phyloP scores from a whole-genome alignment of 495 filamentous ascomycete species.

The Penicillium malachiteum region DNA sequence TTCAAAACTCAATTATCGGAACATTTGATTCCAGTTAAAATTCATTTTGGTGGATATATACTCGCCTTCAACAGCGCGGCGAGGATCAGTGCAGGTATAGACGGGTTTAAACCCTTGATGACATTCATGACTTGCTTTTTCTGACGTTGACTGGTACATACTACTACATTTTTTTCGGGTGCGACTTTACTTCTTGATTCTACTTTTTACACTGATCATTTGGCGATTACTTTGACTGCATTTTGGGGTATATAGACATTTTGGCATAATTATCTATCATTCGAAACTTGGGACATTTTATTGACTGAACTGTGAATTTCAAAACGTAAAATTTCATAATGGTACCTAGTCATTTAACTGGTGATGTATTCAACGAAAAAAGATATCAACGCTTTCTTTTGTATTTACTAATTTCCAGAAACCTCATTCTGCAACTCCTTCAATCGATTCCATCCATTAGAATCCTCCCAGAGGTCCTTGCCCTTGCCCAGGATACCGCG shows the following conservation, averaged over 20 bases:
- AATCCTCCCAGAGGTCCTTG: conserved; percentile 80
- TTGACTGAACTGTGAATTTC: too few relatives aligned
- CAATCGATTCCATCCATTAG: conserved; percentile 65
- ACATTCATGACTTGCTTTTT: background rate
- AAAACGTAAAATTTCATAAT: too few relatives aligned
- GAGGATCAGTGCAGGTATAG: background rate
- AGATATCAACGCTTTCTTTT: background rate
- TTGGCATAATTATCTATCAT: background rate
- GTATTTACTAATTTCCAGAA: conserved; percentile 30
- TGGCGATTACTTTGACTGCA: background rate
- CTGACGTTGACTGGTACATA: conserved; percentile 4
- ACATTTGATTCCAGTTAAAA: background rate
- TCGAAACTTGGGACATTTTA: too few relatives aligned
- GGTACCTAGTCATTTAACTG: too few relatives aligned
- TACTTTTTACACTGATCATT: background rate
- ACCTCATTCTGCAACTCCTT: conserved; percentile 47
- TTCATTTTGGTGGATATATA: background rate
- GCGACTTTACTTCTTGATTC: background rate
- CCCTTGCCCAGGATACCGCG: conserved; percentile 78
- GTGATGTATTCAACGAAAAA: background rate
- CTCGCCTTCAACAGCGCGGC: background rate
- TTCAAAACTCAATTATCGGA: background rate
- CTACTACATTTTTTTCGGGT: background rate
- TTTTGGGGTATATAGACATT: background rate
- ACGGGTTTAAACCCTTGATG: background rate